Evolutionary conservation across 352 stramenopile genomes (phyloP).

Genomic region (Nothophytophthora sp.): DNA sequence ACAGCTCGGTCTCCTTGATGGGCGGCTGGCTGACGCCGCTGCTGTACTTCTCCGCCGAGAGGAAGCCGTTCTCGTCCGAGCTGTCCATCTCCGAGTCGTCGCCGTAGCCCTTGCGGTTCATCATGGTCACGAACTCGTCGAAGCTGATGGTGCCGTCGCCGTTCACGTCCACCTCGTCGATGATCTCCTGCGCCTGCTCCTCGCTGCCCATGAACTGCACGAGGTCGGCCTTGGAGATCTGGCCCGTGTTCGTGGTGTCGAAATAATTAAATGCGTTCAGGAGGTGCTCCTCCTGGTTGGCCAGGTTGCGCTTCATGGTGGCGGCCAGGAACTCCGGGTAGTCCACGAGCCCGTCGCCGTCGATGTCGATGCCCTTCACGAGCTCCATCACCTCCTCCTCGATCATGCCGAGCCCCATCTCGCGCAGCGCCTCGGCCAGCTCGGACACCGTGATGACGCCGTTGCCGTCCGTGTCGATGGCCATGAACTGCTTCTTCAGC

Average conservation of each 20-base stretch:
- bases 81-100: conserved; percentile 77
- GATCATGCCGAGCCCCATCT: conserved; percentile 88
- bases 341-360: conserved; percentile 86
- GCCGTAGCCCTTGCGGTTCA: conserved; percentile 84
- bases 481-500: conserved; percentile 88
- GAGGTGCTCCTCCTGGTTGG: conserved; percentile 88
- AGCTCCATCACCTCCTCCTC: conserved; percentile 89
- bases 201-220: conserved; percentile 92
- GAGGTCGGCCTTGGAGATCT: conserved; percentile 90
- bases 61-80: conserved; percentile 57
- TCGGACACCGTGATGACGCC: conserved; percentile 91
- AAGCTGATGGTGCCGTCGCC: conserved; percentile 93
- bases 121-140: conserved; percentile 92
- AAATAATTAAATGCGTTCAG: conserved; percentile 93
- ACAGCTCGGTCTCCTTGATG: conserved; percentile 82
- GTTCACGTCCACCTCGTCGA: conserved; percentile 91
- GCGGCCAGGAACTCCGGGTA: conserved; percentile 92
- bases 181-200: conserved; percentile 91
- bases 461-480: conserved; percentile 84
- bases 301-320: conserved; percentile 90
- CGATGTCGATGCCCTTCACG: conserved; percentile 90
- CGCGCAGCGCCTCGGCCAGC: conserved; percentile 74
- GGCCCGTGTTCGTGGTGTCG: conserved; percentile 82
- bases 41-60: conserved; percentile 43
- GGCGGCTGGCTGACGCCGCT: conserved; percentile 18